Percentiles rank a stretch among this genome's conserved stretches.
Evolutionary conservation across 1,139 yeast genomes (phyloP).

Genomic region (Candida anutae): DNA sequence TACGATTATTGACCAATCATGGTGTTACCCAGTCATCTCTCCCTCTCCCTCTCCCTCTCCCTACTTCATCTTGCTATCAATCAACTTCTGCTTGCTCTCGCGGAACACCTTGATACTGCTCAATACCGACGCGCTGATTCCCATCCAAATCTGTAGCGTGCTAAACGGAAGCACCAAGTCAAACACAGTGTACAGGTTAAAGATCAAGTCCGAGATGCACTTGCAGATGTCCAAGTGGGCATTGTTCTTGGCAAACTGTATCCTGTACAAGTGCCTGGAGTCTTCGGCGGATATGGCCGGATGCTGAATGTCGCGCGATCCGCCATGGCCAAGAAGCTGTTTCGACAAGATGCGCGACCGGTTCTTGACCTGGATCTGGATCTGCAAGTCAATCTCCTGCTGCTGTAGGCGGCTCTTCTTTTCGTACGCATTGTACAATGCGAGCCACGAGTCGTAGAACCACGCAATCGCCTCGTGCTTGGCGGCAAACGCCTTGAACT

Average conservation of each 20-base stretch:
- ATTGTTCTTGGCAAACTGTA: conserved; percentile 32
- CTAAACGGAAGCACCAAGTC: conserved; percentile 31
- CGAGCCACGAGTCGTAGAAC: conserved; percentile 21
- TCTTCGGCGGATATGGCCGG: conserved; percentile 4
- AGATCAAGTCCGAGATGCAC: conserved; percentile 33
- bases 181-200: conserved; percentile 40
- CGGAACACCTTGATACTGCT: conserved; percentile 35
- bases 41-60: too few relatives aligned
- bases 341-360: conserved; percentile 30
- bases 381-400: conserved; percentile 17
- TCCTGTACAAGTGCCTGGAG: conserved; percentile 15
- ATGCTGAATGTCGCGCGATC: conserved; percentile 2
- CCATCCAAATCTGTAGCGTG: conserved; percentile 44
- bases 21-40: too few relatives aligned
- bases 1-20: too few relatives aligned
- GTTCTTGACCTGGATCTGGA: conserved; percentile 19
- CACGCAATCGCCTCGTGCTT: conserved; percentile 20
- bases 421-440: conserved; percentile 15
- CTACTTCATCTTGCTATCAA: too few relatives aligned
- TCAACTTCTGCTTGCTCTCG: conserved; percentile 26
- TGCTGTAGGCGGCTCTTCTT: conserved; percentile 11
- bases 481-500: conserved; percentile 8
- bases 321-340: conserved; percentile 24
- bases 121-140: conserved; percentile 33
- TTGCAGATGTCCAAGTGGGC: conserved; percentile 36